Base-by-base conservation (phyloP, 805 yeast species). In the Candida argentea region DNA sequence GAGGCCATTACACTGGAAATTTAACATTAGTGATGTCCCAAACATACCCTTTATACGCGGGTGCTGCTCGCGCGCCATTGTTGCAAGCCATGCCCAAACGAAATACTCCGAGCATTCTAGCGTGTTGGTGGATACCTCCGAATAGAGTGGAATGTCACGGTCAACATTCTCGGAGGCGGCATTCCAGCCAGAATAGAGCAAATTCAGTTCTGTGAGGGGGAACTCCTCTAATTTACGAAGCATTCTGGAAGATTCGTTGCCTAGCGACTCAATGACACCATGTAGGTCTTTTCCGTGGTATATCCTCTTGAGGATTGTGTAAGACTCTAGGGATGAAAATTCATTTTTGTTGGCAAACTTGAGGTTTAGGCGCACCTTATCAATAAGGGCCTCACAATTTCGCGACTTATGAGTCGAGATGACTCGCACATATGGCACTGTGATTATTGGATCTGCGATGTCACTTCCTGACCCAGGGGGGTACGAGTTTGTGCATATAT, bases 1-100 rank as follows among this genome's bases (percentile, higher is more conserved):
- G 68, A 81, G 42, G 63, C 85, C 87, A 38, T 75, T 76, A 38
- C 81, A 64, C 25, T 82, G 84, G 24, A 83, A 84, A 41, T 85
- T 95, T 29, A 83, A 70, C 5, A 85, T 83, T 31, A 83, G 63
- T 0, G 93, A 76, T 38, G 91, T 67, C 6, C 95, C 95, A 57
- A 85, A 85, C 2, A 77, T 50, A 18, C 68, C 67, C 48, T 80
- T 80, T 40, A 74, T 73, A 14, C 60, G 51, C 18, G 67, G 61
- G 0, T 85, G 71, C 44, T 82, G 80, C 46, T 85, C 95, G 18
- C 75, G 65, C 0, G 83, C 83, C 14, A 84, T 48, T 2, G 85
- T 69, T 1, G 86, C 73, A 44, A 84, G 60, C 95, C 95, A 85
- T 1, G 94, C 71, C 95, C 95, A 85, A 16, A 84, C 82, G 44